phyloP scores from a whole-genome alignment of 1,284 basidiomycete species.

The Heterobasidion occidentale region DNA sequence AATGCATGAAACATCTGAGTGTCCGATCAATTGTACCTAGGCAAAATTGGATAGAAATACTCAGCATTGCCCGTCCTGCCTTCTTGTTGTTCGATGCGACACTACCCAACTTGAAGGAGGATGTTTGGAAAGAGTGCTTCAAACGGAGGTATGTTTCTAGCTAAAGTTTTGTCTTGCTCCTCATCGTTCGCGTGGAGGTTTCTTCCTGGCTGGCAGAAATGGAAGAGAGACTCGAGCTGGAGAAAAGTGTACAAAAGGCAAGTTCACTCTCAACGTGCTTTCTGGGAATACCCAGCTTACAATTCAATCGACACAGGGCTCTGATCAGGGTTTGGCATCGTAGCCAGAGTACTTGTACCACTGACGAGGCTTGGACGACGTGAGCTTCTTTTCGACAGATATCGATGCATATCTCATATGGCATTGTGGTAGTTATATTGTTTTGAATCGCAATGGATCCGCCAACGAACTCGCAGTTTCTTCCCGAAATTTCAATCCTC shows the following conservation, averaged over 20 bases:
- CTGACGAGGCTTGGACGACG: slow-evolving; percentile 78
- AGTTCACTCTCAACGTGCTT: slow-evolving; percentile 10
- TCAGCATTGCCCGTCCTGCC: slow-evolving; percentile 46
- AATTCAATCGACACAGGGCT: slow-evolving; percentile 27
- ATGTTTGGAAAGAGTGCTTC: slow-evolving; percentile 56
- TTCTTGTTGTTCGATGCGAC: slow-evolving; percentile 61
- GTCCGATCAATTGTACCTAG: slow-evolving; percentile 54
- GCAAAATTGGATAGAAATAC: slow-evolving; percentile 69
- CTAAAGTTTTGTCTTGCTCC: too few species aligned
- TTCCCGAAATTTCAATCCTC: slow-evolving; percentile 59
- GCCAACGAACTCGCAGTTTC: slow-evolving; percentile 61
- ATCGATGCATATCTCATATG: neutral
- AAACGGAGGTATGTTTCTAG: neutral
- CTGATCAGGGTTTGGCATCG: slow-evolving; percentile 62
- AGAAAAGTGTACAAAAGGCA: slow-evolving; percentile 57
- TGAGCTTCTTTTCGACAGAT: slow-evolving; percentile 22
- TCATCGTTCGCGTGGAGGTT: slow-evolving; percentile 36
- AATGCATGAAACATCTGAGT: slow-evolving; percentile 46
- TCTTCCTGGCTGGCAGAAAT: slow-evolving; percentile 62
- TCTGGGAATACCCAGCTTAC: neutral
- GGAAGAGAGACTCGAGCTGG: slow-evolving; percentile 57
- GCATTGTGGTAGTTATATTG: slow-evolving; percentile 46
- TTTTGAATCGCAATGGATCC: slow-evolving; percentile 64
- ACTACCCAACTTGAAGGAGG: slow-evolving; percentile 52
- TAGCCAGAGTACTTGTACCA: slow-evolving; percentile 55